Evolutionary conservation across 148 eudicot genomes (phyloP).

Genomic region (Vaccinium macrocarpon): DNA sequence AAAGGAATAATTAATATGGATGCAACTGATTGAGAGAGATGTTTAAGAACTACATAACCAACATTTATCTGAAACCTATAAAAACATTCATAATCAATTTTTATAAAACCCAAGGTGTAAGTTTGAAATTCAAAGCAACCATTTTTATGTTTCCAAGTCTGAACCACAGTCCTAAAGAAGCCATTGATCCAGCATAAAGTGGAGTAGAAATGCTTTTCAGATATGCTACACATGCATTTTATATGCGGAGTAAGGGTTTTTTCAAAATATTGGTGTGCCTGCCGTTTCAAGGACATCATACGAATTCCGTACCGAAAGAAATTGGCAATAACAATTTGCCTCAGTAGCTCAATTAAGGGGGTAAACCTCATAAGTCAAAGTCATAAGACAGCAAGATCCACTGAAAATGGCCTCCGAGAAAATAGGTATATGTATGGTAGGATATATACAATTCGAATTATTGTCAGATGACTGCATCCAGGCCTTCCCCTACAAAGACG

Average conservation of each 20-base stretch:
- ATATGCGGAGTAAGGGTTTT: background rate
- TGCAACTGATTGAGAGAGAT: background rate
- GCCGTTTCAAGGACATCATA: background rate
- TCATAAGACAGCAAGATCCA: background rate
- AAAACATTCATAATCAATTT: background rate
- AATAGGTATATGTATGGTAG: background rate
- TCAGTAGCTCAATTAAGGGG: slow-evolving; percentile 1
- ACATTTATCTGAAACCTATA: background rate
- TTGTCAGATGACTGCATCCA: background rate
- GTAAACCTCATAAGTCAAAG: background rate
- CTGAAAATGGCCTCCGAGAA: background rate
- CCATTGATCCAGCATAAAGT: background rate
- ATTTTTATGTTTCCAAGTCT: background rate
- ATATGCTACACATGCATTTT: slow-evolving; percentile 1
- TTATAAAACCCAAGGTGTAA: background rate
- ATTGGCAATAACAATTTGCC: background rate
- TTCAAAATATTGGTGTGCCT: background rate
- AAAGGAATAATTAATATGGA: background rate
- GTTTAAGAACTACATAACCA: background rate
- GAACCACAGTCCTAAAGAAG: background rate
- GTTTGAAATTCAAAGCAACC: background rate
- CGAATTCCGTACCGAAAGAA: background rate
- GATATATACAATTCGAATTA: background rate
- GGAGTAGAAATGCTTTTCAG: background rate
- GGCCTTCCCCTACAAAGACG: background rate